These are phyloP conservation scores for Haematococcus lacustris DNA, from an alignment of 139 green algal genomes.

Conservation along the genomic window DNA sequence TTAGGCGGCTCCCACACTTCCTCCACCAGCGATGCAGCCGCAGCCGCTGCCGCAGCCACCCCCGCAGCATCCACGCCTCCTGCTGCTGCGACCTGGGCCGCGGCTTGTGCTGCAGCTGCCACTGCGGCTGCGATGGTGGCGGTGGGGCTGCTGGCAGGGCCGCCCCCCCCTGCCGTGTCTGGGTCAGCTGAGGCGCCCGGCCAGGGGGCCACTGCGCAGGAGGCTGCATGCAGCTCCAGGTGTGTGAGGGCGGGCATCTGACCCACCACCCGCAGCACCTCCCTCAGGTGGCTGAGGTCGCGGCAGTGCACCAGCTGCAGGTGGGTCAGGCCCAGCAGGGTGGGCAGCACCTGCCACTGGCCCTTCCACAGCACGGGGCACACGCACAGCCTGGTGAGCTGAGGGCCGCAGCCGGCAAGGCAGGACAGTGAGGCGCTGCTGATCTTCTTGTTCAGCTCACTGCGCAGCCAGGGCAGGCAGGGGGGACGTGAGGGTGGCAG, in stretches of 20 bases:
- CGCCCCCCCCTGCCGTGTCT: not conserved
- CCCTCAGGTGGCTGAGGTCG: constrained; percentile 6
- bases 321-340: not conserved
- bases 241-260: not conserved
- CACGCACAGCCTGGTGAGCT: constrained; percentile 10
- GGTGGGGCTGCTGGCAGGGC: not conserved
- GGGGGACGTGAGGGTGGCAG: not conserved
- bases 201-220: not conserved
- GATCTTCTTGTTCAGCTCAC: constrained; percentile 24
- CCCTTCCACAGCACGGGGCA: constrained; percentile 20
- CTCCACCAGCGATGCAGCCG: not conserved
- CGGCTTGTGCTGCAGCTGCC: not conserved
- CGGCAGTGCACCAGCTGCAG: constrained; percentile 11
- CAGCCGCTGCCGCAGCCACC: not conserved
- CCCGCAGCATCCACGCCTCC: not conserved
- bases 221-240: constrained; percentile 13
- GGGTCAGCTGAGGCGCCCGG: not conserved
- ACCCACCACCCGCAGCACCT: constrained; percentile 15
- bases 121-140: not conserved
- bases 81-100: not conserved
- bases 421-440: constrained; percentile 14
- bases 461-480: not conserved
- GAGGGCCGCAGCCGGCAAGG: constrained; percentile 8
- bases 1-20: not conserved
- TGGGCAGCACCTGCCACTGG: constrained; percentile 18